phyloP scores from a whole-genome alignment of 2,329 filamentous ascomycete species.

The Paecilomyces formosus region DNA sequence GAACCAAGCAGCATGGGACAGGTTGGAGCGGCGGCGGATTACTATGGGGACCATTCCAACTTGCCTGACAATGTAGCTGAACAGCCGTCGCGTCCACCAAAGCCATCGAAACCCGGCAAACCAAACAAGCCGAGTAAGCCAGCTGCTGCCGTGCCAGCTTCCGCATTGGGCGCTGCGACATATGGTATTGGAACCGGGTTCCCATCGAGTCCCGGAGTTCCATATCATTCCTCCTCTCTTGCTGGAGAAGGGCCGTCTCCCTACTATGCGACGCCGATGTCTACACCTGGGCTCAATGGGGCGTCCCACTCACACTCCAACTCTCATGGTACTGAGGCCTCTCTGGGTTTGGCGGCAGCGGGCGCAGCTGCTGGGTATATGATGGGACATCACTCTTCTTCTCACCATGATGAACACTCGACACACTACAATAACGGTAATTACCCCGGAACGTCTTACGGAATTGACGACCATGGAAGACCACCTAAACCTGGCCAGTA shows the following conservation, averaged over 20 bases:
- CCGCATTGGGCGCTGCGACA: slow-evolving; percentile 26
- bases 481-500: slow-evolving; percentile 36
- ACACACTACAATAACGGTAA: neutral
- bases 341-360: slow-evolving; percentile 30
- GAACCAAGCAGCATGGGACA: slow-evolving; percentile 49
- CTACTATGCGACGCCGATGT: slow-evolving; percentile 7
- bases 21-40: slow-evolving; percentile 48
- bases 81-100: slow-evolving; percentile 6
- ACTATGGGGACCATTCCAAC: slow-evolving; percentile 34
- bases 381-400: slow-evolving; percentile 22
- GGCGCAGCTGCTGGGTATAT: slow-evolving; percentile 37
- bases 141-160: slow-evolving; percentile 20
- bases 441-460: slow-evolving; percentile 1
- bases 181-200: slow-evolving; percentile 34
- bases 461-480: slow-evolving; percentile 14
- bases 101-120: neutral
- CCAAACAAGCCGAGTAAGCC: slow-evolving; percentile 1
- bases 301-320: slow-evolving; percentile 23
- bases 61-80: slow-evolving; percentile 17
- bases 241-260: slow-evolving; percentile 8
- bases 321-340: slow-evolving; percentile 23
- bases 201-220: slow-evolving; percentile 10
- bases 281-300: slow-evolving; percentile 10
- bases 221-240: neutral
- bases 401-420: slow-evolving; percentile 15